Evolutionary conservation across 345 rosid species (phyloP), one percentile per base, ranked within the genome.

Genomic region (Raphanus raphanistrum): DNA sequence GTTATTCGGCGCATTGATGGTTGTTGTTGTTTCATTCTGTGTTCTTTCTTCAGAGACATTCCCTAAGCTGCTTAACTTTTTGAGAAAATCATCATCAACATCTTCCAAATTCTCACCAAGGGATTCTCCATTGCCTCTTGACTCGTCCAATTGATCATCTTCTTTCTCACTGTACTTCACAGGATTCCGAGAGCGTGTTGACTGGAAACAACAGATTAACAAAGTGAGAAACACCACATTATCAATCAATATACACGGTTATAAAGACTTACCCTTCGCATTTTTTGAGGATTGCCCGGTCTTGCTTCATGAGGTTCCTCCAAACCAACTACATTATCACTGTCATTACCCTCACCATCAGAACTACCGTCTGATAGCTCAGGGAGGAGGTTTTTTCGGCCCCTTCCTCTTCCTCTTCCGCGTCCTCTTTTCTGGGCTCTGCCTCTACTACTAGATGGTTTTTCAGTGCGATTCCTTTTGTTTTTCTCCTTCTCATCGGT

Each of bases 221-320:
- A 71, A 43, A 82, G 75, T 35, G 11, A 29, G 55, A 77, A 2
- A 8, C 28, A 66, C 55, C 3, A 1, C 27, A 48, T 61, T 45
- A 57, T 33, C 59, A 26, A 66, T 67, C 25, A 70, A 67, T 4
- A 43, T 35, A 17, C 29, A 54, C 45, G 1, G n/a, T 57, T 21
- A 75, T 16, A 50, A 17, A 31, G 59, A 58, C 91, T 86, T 84
- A 94, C 97, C 89, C 88, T 87, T 68, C 90, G 91, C 76, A 83
- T 75, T 73, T 72, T 84, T 75, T 83, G 84, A 63, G 63, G 79
- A 27, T 60, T 38, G 57, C 83, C 41, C 4, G 72, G 82, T 76
- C 77, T 71, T 21, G n/a, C 69, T 67, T 29, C 72, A 71, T 67
- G 33, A 61, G 45, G 71, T 70, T 77, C 83, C 48, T 45, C 80